These are phyloP conservation scores for Pythium periplocum DNA, from an alignment of 352 stramenopile species.

Conservation along the genomic window DNA sequence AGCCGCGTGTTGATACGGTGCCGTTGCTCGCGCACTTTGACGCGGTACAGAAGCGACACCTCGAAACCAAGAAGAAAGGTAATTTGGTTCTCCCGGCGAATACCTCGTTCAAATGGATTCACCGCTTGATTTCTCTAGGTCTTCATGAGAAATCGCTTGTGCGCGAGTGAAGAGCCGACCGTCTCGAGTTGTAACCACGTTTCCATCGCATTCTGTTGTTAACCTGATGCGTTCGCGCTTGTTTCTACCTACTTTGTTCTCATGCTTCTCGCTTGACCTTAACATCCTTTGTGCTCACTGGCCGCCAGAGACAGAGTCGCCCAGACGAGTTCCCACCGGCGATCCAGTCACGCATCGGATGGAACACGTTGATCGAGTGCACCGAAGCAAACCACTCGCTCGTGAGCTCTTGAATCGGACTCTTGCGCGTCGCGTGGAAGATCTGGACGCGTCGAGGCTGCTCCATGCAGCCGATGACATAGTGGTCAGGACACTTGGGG, in stretches of 20 bases:
- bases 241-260: constrained; percentile 11
- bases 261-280: constrained; percentile 5
- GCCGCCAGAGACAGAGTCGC: constrained; percentile 53
- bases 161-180: constrained; percentile 2
- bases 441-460: constrained; percentile 80
- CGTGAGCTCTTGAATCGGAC: constrained; percentile 64
- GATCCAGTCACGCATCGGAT: constrained; percentile 66
- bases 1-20: constrained; percentile 32
- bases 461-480: constrained; percentile 79
- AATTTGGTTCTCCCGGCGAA: background rate
- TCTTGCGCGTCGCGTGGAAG: constrained; percentile 59
- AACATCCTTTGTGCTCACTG: constrained; percentile 14
- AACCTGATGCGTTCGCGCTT: constrained; percentile 2
- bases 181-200: too few species aligned
- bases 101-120: too few species aligned
- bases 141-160: constrained; percentile 61
- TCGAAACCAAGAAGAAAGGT: constrained; percentile 69
- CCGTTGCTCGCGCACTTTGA: constrained; percentile 72
- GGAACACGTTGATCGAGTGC: constrained; percentile 85
- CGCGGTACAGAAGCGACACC: constrained; percentile 65
- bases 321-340: constrained; percentile 76
- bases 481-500: constrained; percentile 62
- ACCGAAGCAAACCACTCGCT: constrained; percentile 74
- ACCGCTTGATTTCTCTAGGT: constrained; percentile 1
- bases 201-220: background rate